A percentile compares a stretch with the other conserved stretches of the same genome.
These are phyloP conservation scores for Sporothrix dimorphospora DNA, from an alignment of 2,329 filamentous ascomycete genomes.

Conservation along the genomic window DNA sequence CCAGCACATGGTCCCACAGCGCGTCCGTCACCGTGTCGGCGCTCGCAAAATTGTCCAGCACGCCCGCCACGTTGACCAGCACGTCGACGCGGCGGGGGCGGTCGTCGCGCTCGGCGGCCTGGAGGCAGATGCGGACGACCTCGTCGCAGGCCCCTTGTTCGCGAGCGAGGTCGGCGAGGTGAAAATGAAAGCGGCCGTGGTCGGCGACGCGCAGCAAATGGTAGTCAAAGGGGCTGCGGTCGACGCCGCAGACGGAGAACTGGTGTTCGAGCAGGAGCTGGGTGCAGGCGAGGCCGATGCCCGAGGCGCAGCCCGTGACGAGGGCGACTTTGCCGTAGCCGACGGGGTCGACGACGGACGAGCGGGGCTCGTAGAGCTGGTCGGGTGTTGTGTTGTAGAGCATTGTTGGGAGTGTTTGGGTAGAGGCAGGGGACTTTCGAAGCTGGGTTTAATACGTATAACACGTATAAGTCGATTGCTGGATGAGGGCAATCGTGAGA, in stretches of 20 bases:
- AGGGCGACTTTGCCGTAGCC: constrained; percentile 48
- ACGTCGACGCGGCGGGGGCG: constrained; percentile 50
- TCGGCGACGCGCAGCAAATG: constrained; percentile 33
- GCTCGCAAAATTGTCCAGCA: constrained; percentile 52
- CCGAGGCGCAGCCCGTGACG: constrained; percentile 51
- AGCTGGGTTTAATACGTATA: too few relatives aligned
- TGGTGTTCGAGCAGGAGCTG: constrained; percentile 47
- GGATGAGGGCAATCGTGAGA: neutral
- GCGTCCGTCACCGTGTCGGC: constrained; percentile 45
- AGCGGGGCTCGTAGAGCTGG: constrained; percentile 35
- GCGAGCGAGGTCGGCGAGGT: constrained; percentile 40
- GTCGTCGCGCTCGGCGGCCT: constrained; percentile 36
- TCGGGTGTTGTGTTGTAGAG: constrained; percentile 38
- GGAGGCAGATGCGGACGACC: constrained; percentile 40
- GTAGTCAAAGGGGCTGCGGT: constrained; percentile 40
- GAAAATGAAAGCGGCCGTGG: constrained; percentile 47
- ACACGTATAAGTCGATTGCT: neutral
- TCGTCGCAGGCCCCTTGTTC: constrained; percentile 40
- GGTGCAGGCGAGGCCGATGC: constrained; percentile 53
- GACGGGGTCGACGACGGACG: constrained; percentile 35
- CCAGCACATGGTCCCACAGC: constrained; percentile 34
- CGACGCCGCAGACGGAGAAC: constrained; percentile 33
- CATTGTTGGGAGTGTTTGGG: constrained; percentile 34
- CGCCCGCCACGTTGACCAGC: constrained; percentile 59
- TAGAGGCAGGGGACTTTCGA: too few relatives aligned